A percentile compares a stretch with the other conserved stretches of the same genome.
Evolutionary conservation across 768 basidiomycete species (phyloP).

Genomic region (Boletus barrowsii): DNA sequence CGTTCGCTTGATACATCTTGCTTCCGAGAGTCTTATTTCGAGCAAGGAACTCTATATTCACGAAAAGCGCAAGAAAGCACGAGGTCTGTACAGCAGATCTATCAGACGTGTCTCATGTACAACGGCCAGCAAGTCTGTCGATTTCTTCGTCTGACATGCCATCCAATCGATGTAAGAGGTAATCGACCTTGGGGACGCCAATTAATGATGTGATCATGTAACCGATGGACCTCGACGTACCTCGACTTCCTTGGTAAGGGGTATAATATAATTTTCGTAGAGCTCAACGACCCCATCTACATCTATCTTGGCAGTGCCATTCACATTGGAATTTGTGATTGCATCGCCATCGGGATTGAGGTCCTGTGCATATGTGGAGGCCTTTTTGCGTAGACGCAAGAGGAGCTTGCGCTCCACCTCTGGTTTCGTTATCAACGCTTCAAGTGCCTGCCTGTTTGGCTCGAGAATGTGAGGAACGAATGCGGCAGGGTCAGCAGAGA

Average conservation of each 20-base stretch:
- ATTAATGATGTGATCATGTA: constrained; percentile 1
- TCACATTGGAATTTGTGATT: constrained; percentile 32
- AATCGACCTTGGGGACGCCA: constrained; percentile 69
- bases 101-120: constrained; percentile 9
- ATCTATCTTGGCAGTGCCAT: constrained; percentile 71
- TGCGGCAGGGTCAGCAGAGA: constrained; percentile 75
- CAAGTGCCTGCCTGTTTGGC: constrained; percentile 74
- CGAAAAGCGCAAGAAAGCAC: constrained; percentile 1
- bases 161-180: constrained; percentile 86
- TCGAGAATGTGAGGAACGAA: constrained; percentile 91
- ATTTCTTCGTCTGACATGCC: constrained; percentile 82
- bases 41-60: constrained; percentile 5
- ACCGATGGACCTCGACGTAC: constrained; percentile 41
- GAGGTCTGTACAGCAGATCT: not conserved
- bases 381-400: constrained; percentile 81
- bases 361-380: constrained; percentile 75
- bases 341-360: constrained; percentile 66
- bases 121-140: constrained; percentile 46
- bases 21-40: constrained; percentile 5
- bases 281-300: constrained; percentile 90
- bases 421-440: constrained; percentile 92
- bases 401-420: constrained; percentile 89
- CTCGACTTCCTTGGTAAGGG: constrained; percentile 97
- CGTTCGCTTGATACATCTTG: constrained; percentile 21
- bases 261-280: constrained; percentile 95